These are phyloP conservation scores for Allium cepa DNA, from an alignment of 106 monocot species.

Conservation along the genomic window DNA sequence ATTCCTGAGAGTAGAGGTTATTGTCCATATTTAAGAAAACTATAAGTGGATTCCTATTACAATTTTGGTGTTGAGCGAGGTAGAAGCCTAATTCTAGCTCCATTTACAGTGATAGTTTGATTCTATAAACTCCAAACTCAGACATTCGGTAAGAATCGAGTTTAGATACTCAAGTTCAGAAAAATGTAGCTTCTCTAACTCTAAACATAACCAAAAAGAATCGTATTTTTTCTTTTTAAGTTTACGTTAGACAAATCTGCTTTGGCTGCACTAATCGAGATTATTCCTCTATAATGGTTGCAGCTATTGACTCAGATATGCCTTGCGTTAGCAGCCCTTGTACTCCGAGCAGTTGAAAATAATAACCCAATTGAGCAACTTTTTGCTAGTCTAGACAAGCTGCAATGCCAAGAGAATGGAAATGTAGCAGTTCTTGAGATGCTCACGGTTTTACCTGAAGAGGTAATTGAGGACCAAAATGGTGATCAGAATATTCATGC, in stretches of 20 bases:
- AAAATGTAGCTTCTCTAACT: background rate
- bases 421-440: slow-evolving; percentile 74
- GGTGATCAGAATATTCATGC: slow-evolving; percentile 43
- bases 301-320: slow-evolving; percentile 97
- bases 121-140: too few relatives aligned
- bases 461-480: slow-evolving; percentile 65
- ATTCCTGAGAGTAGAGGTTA: too few relatives aligned
- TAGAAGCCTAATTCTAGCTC: too few relatives aligned
- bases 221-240: too few relatives aligned
- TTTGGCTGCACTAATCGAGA: background rate
- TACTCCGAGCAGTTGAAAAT: slow-evolving; percentile 61
- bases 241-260: background rate
- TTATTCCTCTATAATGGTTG: slow-evolving; percentile 2
- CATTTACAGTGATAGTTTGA: too few relatives aligned
- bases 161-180: background rate
- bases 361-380: slow-evolving; percentile 74
- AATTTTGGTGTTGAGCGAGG: too few relatives aligned
- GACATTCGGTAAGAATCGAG: background rate
- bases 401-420: slow-evolving; percentile 73
- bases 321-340: slow-evolving; percentile 73
- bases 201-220: background rate
- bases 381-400: slow-evolving; percentile 65
- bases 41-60: too few relatives aligned
- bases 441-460: slow-evolving; percentile 93
- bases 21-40: too few relatives aligned